Evolutionary conservation across 495 filamentous ascomycete species (phyloP), one percentile per base, ranked within the genome.

Genomic region (Annulohypoxylon nitens): DNA sequence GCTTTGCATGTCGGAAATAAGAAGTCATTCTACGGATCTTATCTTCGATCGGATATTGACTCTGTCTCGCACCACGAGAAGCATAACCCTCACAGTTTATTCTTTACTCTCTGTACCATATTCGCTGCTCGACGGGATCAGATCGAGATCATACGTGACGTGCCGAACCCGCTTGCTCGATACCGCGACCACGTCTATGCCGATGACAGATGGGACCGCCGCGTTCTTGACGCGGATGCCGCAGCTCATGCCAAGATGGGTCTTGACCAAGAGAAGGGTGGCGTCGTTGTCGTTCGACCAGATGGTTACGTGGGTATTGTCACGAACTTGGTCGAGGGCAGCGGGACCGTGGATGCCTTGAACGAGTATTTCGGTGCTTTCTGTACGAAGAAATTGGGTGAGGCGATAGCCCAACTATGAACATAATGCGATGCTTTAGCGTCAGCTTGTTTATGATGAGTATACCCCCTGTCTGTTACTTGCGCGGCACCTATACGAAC

Each of bases 201-300:
- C 4, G 94, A 97, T 72, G 92, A 97, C 80, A 86, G 93, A 47
- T 91, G 90, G 86, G 92, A 95, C 78, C 82, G 86, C 48, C 83
- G 88, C 11, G 90, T 92, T 1, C 91, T 91, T 0, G 82, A 90
- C 51, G 90, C 91, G 18, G 83, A 82, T 67, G 93, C 90, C 30
- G 84, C 92, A 9, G 93, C 93, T 26, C 94, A 97, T 83, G 89
- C 91, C 55, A 97, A 95, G 86, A 92, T 97, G 85, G 94, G 94
- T 0, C 79, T 97, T 25, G 86, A 92, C 71, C 81, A 90, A 73
- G 90, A 91, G 64, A 87, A 82, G 74, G 94, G 93, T 23, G 93
- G 90, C 61, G 86, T 97, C 6, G 88, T 96, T 12, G 90, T 97
- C 43, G 92, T 95, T 33, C 83, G 94, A 50, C 94, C 94, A 0